Evolutionary conservation across 2,329 filamentous ascomycete species (phyloP).

Genomic region (Grosmannia penicillata): DNA sequence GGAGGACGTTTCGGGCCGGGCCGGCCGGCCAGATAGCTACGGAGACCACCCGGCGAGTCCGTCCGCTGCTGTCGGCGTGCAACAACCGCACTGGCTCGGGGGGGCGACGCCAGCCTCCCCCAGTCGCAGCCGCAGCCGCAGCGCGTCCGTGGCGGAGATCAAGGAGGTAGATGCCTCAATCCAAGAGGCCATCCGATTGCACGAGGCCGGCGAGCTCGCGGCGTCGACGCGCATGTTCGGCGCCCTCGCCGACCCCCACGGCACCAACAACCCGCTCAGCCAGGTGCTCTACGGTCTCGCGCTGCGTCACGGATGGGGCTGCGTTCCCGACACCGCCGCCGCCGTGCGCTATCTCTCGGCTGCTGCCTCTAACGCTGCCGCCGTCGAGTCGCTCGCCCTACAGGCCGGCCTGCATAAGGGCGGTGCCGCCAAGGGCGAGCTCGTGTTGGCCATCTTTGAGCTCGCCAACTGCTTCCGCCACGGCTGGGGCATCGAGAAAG

Average conservation of each 20-base stretch:
- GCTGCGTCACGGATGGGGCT: slow-evolving; percentile 86
- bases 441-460: slow-evolving; percentile 93
- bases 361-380: slow-evolving; percentile 79
- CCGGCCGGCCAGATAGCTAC: no score
- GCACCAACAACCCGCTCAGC: slow-evolving; percentile 81
- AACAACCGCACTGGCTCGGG: slow-evolving; percentile 15
- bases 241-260: slow-evolving; percentile 64
- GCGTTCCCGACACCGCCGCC: slow-evolving; percentile 51
- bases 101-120: slow-evolving; percentile 5
- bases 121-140: slow-evolving; percentile 8
- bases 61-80: no score
- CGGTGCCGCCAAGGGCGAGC: slow-evolving; percentile 86
- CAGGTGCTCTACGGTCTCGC: slow-evolving; percentile 94
- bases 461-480: slow-evolving; percentile 85
- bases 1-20: no score
- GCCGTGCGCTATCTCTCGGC: slow-evolving; percentile 77
- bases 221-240: slow-evolving; percentile 77
- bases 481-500: slow-evolving; percentile 82
- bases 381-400: slow-evolving; percentile 73
- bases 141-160: slow-evolving; percentile 21
- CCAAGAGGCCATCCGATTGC: slow-evolving; percentile 86
- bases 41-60: no score
- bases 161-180: slow-evolving; percentile 55
- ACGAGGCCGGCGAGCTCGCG: slow-evolving; percentile 70
- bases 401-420: slow-evolving; percentile 83